Conservation (phyloP, 2,329 filamentous ascomycete species). For the Harringtonia aguacate region DNA sequence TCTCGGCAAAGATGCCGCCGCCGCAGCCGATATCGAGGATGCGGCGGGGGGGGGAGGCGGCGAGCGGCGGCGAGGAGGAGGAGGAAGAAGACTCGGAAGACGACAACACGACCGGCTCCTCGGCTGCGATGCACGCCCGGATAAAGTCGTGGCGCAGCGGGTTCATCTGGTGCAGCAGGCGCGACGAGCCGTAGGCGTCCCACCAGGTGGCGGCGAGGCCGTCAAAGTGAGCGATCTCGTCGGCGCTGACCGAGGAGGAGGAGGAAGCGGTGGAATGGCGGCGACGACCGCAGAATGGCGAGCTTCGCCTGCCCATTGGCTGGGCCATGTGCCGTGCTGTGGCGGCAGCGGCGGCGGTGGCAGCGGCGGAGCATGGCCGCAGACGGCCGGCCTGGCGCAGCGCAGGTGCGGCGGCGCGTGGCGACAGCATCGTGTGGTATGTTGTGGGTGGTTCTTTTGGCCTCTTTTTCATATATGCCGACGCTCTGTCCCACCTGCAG, state of each 20-base stretch:
- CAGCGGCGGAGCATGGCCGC: neutral
- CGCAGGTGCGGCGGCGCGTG: constrained; percentile 3
- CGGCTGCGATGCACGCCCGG: constrained; percentile 49
- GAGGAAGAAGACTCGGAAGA: too few species aligned
- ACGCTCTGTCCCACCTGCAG: neutral
- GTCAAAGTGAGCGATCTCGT: constrained; percentile 91
- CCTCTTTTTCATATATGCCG: neutral
- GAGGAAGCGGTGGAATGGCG: constrained; percentile 10
- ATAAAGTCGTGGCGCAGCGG: constrained; percentile 93
- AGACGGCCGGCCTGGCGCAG: constrained; percentile 6
- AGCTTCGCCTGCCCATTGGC: neutral
- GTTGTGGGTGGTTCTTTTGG: neutral
- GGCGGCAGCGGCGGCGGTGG: too few species aligned
- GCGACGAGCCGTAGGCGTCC: constrained; percentile 87
- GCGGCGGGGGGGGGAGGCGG: constrained; percentile 11
- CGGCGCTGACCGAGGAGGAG: constrained; percentile 66
- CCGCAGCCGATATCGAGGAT: constrained; percentile 90
- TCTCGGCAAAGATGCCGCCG: constrained; percentile 92
- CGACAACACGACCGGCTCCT: too few species aligned
- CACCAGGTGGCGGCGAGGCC: constrained; percentile 91
- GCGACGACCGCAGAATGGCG: too few species aligned
- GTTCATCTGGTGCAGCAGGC: constrained; percentile 95
- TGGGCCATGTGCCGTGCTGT: neutral
- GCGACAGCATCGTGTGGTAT: neutral
- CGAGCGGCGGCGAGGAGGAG: too few species aligned